Conservation (phyloP, 768 basidiomycete genomes). For the Sarcomyxa edulis region DNA sequence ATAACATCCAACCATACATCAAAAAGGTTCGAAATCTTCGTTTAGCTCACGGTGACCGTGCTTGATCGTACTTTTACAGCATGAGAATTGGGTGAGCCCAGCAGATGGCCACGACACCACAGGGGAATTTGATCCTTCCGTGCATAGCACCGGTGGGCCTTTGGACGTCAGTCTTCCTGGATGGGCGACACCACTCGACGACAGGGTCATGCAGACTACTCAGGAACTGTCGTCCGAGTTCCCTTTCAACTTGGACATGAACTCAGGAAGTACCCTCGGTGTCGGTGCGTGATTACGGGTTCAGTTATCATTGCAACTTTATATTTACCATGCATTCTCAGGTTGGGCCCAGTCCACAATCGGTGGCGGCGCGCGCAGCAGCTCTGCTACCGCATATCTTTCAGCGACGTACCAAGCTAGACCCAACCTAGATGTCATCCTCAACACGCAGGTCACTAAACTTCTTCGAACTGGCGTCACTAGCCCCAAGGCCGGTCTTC, state of each 20-base stretch:
- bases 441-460: constrained; percentile 12
- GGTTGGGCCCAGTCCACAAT: constrained; percentile 16
- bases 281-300: constrained; percentile 24
- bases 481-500: not conserved
- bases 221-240: constrained; percentile 16
- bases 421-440: constrained; percentile 19
- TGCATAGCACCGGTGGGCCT: constrained; percentile 21
- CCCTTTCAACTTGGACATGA: constrained; percentile 22
- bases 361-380: constrained; percentile 12
- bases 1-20: constrained; percentile 17
- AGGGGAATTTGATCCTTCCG: constrained; percentile 20
- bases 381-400: constrained; percentile 20
- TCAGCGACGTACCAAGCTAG: constrained; percentile 16
- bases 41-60: too few species aligned
- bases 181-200: constrained; percentile 13
- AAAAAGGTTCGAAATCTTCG: constrained; percentile 11
- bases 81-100: constrained; percentile 19
- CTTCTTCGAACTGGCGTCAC: constrained; percentile 4
- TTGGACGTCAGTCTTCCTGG: constrained; percentile 19
- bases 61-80: constrained; percentile 16
- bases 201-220: constrained; percentile 16
- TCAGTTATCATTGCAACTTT: not conserved
- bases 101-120: constrained; percentile 22
- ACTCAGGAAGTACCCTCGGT: constrained; percentile 23
- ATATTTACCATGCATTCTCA: constrained; percentile 1